Evolutionary conservation across 164 flowering plant genomes (phyloP), one percentile per base, ranked within the genome.

Genomic region (Buxus sempervirens): DNA sequence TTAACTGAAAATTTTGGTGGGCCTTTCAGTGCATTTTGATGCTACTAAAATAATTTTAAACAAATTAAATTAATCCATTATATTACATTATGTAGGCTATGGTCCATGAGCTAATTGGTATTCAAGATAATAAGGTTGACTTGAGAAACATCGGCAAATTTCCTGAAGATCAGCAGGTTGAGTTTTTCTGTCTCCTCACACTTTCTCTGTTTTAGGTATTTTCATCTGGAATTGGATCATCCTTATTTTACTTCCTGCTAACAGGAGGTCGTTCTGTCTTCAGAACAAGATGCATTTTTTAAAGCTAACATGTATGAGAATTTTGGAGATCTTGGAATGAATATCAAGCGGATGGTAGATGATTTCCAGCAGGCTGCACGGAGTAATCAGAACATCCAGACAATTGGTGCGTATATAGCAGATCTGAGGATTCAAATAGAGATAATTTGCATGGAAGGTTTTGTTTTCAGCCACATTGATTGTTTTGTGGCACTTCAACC

Each of bases 271-370:
- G 99, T 90, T 48, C 81, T 92, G 63, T 90, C 97, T 60, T 89
- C 96, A 58, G 96, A 89, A 68, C 97, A 92, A 85, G 98, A 95
- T 86, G 74, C 89, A 18, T 92, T 95, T 70, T 95, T 88, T 75
- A 93, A 88, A 84, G 79, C 85, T 68, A 92, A 95, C 80, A 92
- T 95, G 99, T 89, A 84, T 71, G 94, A 92, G 68, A 95, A 95
- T 75, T 95, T 95, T 85, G 99, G 99, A 76, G 98, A 95, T 73
- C 92, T 95, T 73, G 98, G 99, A 65, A 87, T 90, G 93, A 92
- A 88, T 75, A 95, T 95, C 64, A 92, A 95, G 81, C 76, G 77
- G 69, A 86, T 95, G 97, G 98, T 93, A 64, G 99, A 95, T 84
- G 99, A 95, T 9, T 95, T 95, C 76, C 99, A 95, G 80, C 96